Evolutionary conservation across 768 basidiomycete species (phyloP), one percentile per base, ranked within the genome.

Genomic region (Tricholoma flavovirens): DNA sequence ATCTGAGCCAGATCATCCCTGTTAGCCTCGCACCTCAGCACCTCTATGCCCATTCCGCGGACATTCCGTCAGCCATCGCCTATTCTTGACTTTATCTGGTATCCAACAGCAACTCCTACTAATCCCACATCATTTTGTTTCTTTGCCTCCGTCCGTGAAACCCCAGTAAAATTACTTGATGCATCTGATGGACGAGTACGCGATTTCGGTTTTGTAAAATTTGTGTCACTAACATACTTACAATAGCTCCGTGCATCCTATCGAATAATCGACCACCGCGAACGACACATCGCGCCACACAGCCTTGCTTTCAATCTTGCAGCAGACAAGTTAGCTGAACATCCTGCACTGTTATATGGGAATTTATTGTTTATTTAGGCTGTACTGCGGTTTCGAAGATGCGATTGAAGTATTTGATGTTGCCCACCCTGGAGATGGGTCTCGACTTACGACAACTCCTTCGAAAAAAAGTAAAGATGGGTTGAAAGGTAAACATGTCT

Each of bases 251-350:
- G 95, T 15, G 96, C 94, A 0, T 94, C 92, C 1, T 98, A 98
- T 68, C 77, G 78, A 38, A 96, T 98, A 36, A 81, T 98, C 9
- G 94, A 98, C 68, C 95, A 98, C 63, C 77, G 88, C n/a, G 96
- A 98, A 71, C 81, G 94, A 30, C 84, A 91, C 53, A 76, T 97
- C 38, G 93, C 92, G 0, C 94, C 96, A 0, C 88, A 93, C 54
- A 83, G 83, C 61, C 75, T 98, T 56, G 78, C 87, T 0, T 98
- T 97, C 70, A 90, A 90, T 61, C 68, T 77, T 1, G 71, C 80
- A 4, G 84, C 82, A 0, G 75, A 84, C 33, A 87, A 78, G 93
- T 93, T 55, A 30, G 49, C 43, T 10, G 17, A 21, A 22, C 26
- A 2, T 48, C 26, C 6, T 40, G 17, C 35, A 32, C 11, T 15